Base-by-base conservation (phyloP, 2,329 filamentous ascomycete species). In the Arthrobotrys sinensis region DNA sequence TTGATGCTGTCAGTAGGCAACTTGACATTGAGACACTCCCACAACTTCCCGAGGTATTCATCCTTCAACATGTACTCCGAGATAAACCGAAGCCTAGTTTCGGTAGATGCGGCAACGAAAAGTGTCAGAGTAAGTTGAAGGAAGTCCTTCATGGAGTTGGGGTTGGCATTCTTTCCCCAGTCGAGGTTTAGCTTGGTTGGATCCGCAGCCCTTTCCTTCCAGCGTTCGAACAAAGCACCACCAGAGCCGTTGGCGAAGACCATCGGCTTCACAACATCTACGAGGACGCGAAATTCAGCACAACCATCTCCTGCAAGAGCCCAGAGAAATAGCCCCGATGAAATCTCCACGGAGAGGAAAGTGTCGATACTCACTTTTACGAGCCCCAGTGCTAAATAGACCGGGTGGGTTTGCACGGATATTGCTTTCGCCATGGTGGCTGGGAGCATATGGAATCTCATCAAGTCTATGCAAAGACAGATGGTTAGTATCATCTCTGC, bases 11-110 rank as follows among this genome's bases (percentile, higher is more conserved):
- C 32, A 7, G 60, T 71, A 5, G 65, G 73, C 24, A 77, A 36
- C 10, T 66, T 43, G 3, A 77, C 60, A 4, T 38, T 53, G 0
- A 77, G 32, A n/a, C 73, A 77, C 24, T 77, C 73, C 66, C 50
- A 52, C 12, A 77, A 32, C 28, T 55, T 77, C 5, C 48, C 40
- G 10, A 71, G 19, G 32, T 66, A 77, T 4, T 57, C 46, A 5
- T 66, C 40, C 21, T 71, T 70, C 21, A 77, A 40, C n/a, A 70
- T 34, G 34, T 46, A 71, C 4, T 71, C 66, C 2, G 53, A 69
- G 11, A 77, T 36, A 32, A 77, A 70, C 5, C 16, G 65, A 19
- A 70, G 60, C 14, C 60, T 38, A 19, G 60, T 62, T 12, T 68
- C 60, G 0, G 60, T 16, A 0, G 48, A 66, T 2, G 60, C 73